A percentile compares a stretch with the other conserved stretches of the same genome.
Evolutionary conservation across 257 asterid genomes (phyloP).

Genomic region (Scutellaria barbata): DNA sequence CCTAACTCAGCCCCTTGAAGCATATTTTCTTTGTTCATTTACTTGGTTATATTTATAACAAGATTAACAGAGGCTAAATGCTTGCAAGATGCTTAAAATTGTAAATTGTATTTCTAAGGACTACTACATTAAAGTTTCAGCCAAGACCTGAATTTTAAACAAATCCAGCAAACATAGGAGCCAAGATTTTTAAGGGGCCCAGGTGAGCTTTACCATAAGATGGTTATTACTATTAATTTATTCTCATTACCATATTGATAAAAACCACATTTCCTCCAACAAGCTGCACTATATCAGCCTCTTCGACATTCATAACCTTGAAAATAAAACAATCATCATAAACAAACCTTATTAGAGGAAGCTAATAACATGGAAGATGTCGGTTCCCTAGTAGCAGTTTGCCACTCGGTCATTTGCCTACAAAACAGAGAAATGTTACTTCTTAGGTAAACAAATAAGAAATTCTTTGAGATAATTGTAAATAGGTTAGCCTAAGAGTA

Average conservation of each 20-base stretch:
- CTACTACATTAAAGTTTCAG: not conserved
- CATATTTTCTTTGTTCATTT: not conserved
- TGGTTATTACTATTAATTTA: not conserved
- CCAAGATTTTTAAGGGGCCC: not conserved
- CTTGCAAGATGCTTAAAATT: not conserved
- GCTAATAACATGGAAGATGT: constrained; percentile 41
- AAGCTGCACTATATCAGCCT: constrained; percentile 1
- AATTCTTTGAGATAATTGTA: not conserved
- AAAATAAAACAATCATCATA: not conserved
- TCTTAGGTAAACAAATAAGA: not conserved
- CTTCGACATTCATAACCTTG: not conserved
- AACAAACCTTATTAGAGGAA: constrained; percentile 62
- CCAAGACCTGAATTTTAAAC: not conserved
- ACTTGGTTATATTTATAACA: not conserved
- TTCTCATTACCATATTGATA: not conserved
- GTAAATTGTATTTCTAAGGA: not conserved
- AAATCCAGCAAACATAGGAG: not conserved
- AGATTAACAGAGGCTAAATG: not conserved
- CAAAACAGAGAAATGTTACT: constrained; percentile 2
- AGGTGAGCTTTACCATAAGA: not conserved
- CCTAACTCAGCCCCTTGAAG: not conserved
- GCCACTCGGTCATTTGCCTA: constrained; percentile 42
- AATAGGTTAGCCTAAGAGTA: constrained; percentile 27
- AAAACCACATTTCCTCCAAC: not conserved
- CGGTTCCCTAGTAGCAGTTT: constrained; percentile 28